Conservation (phyloP, 257 asterid species). For the Thymus mandschuricus region DNA sequence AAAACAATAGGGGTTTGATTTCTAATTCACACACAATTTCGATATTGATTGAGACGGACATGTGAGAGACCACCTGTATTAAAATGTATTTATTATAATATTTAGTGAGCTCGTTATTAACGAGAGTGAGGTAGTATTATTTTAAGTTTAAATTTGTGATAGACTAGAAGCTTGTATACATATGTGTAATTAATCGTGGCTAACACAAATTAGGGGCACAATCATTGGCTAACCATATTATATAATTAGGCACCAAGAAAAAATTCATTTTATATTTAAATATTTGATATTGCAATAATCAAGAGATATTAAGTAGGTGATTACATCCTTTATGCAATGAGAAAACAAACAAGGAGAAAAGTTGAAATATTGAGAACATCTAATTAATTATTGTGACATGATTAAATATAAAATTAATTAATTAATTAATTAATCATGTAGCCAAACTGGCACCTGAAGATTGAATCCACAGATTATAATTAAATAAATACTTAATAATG, state of each 20-base stretch:
- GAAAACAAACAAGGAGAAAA: neutral
- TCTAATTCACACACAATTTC: too few relatives aligned
- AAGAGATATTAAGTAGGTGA: neutral
- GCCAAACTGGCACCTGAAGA: slow-evolving; percentile 32
- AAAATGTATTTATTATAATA: too few relatives aligned
- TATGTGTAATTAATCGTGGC: neutral
- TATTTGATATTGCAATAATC: neutral
- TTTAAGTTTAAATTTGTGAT: too few relatives aligned
- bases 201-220: neutral
- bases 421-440: neutral
- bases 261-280: neutral
- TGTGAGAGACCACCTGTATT: too few relatives aligned
- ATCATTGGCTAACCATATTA: neutral
- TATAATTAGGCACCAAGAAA: slow-evolving; percentile 5
- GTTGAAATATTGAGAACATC: neutral
- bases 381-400: neutral
- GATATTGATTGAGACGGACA: too few relatives aligned
- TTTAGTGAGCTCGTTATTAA: too few relatives aligned
- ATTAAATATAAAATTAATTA: neutral
- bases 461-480: neutral
- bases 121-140: too few relatives aligned
- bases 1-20: too few relatives aligned
- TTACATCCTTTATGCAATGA: neutral
- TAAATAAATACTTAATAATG: neutral
- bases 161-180: neutral